These are phyloP conservation scores for Ganoderma lucidum DNA, from an alignment of 1,284 basidiomycete species.

Conservation along the genomic window DNA sequence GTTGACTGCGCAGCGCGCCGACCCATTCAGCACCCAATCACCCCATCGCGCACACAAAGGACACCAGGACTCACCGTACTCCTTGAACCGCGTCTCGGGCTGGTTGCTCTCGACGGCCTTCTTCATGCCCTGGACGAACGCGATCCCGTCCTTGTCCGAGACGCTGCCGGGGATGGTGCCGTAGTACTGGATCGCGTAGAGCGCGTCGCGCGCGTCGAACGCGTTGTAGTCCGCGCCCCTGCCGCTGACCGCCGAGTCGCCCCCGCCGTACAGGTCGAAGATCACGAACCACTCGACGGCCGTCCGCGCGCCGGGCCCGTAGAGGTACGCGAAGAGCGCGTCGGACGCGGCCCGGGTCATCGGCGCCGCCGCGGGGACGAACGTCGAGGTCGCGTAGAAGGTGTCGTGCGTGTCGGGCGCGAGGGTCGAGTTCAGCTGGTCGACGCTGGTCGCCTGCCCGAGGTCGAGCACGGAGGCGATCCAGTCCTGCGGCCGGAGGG, in stretches of 20 bases:
- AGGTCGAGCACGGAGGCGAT: conserved; percentile 20
- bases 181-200: conserved; percentile 25
- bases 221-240: conserved; percentile 14
- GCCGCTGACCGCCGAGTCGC: conserved; percentile 12
- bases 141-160: conserved; percentile 15
- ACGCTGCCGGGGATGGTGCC: conserved; percentile 18
- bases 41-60: neutral
- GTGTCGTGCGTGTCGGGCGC: conserved; percentile 13
- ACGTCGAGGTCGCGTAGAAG: conserved; percentile 23
- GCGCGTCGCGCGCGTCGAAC: conserved; percentile 22
- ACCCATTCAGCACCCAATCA: neutral
- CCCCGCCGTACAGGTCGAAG: conserved; percentile 20
- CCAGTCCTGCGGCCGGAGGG: conserved; percentile 19
- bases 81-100: conserved; percentile 16
- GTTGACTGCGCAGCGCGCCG: neutral
- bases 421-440: conserved; percentile 17
- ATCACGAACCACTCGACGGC: conserved; percentile 19
- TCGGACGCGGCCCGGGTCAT: conserved; percentile 10
- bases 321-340: conserved; percentile 22
- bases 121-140: conserved; percentile 26
- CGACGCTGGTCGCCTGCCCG: conserved; percentile 7
- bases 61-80: conserved; percentile 11
- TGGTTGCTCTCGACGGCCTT: conserved; percentile 17
- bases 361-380: conserved; percentile 11
- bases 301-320: conserved; percentile 11